phyloP scores from a whole-genome alignment of 1,284 basidiomycete genomes.

The Puccinia sorghi region DNA sequence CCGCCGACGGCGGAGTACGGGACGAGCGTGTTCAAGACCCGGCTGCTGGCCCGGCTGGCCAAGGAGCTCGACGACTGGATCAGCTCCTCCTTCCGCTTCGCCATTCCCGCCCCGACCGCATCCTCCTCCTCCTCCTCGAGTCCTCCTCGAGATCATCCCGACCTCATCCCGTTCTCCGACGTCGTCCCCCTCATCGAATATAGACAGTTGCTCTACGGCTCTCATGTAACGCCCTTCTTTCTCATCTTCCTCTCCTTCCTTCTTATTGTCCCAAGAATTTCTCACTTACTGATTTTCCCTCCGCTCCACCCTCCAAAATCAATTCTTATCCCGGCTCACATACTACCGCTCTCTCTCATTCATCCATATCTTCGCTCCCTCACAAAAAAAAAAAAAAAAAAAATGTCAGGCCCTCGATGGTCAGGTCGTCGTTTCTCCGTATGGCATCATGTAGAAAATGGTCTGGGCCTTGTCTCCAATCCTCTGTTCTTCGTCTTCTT shows the following conservation, averaged over 20 bases:
- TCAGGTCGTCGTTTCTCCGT: constrained; percentile 8
- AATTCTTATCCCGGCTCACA: not conserved
- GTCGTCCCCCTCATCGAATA: constrained; percentile 25
- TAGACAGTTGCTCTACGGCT: constrained; percentile 12
- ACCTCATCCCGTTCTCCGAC: not conserved
- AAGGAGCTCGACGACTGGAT: constrained; percentile 29
- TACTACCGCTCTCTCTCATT: not conserved
- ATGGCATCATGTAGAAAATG: constrained; percentile 11
- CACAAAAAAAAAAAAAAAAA: not conserved
- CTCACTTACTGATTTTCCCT: not conserved
- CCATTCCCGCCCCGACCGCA: not conserved
- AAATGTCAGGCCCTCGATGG: constrained; percentile 7
- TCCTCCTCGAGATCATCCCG: too few relatives aligned
- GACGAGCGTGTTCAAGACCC: not conserved
- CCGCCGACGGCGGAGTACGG: constrained; percentile 9
- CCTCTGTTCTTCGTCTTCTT: too few relatives aligned
- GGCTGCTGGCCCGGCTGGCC: not conserved
- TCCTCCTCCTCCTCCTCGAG: not conserved
- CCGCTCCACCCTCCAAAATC: not conserved
- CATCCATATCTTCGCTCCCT: not conserved
- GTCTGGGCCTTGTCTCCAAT: too few relatives aligned
- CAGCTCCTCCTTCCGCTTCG: constrained; percentile 5
- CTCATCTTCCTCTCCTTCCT: not conserved
- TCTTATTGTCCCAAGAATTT: not conserved
- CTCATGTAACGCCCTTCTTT: constrained; percentile 9